Evolutionary conservation across 2,329 filamentous ascomycete genomes (phyloP), one percentile per base, ranked within the genome.

Genomic region (Cladosporium oxysporum): DNA sequence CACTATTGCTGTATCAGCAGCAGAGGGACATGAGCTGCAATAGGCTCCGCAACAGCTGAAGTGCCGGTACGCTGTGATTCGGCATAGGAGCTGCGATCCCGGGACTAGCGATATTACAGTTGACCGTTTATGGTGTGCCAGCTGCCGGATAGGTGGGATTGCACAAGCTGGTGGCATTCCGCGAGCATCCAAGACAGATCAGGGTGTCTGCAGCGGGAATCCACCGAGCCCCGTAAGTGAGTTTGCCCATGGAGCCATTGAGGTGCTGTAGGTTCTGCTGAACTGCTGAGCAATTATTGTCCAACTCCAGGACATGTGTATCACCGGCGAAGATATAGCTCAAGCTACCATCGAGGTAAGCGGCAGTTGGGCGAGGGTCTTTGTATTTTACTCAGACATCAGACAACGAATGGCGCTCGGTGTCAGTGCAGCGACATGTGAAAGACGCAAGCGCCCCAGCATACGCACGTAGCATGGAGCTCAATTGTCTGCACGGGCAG

Each of bases 91-190:
- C 14, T 31, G 28, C 50, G 50, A 31, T 28, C 28, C 50, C 50
- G 50, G 50, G 28, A 53, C 50, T 53, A 53, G 50, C 14, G 50
- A 53, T 53, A 31, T 31, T 29, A 31, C 23, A 44, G 37, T 44
- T 44, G 37, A 44, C 37, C 37, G 37, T 44, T 44, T n/a, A 18
- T 44, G 37, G 37, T 44, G 37, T 44, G 37, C 37, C 16, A 44
- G 37, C 37, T 44, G 37, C 37, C 37, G 18, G 37, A 44, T 44
- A 44, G 37, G 50, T 53, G 26, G 50, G 26, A 53, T 53, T 29
- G 23, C 50, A 53, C 50, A 53, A 53, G 50, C 50, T 28, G 50
- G 50, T 53, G 50, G 29, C 50, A 53, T 53, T 28, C 23, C 14
- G 28, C 50, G 23, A 31, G 50, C 16, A 53, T 18, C 14, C 8